Base-by-base conservation (phyloP, 495 filamentous ascomycete species). In the Neohortaea acidophila region DNA sequence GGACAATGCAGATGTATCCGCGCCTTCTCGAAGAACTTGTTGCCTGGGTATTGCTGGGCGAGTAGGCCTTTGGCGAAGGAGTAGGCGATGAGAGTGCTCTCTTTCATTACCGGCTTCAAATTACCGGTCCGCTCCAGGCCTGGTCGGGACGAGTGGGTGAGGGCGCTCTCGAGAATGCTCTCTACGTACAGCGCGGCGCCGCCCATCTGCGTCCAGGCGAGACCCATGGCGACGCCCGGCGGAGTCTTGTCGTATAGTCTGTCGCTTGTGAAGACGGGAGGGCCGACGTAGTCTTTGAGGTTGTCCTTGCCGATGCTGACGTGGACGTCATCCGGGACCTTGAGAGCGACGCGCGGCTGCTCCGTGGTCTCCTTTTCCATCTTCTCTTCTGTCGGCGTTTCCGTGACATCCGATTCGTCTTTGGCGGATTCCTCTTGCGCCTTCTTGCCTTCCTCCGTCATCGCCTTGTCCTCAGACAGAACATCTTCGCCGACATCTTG, bases 151-250 rank as follows among this genome's bases (percentile, higher is more conserved):
- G 67, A 62, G 32, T 73, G 61, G 8, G 65, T 73, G 44, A 96
- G 69, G 6, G 78, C 68, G 39, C 72, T 78, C 52, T 96, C 86
- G 42, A 99, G 65, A 49, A 99, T 94, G 9, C 84, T 91, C 62
- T 99, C 91, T 42, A 96, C 81, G 57, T 99, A 99, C 44, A 99
- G 70, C 14, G 87, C 91, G 3, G 89, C 81, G 49, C 91, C 91
- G 51, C 91, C 91, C 74, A 99, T 81, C 53, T 77, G 79, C n/a
- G 91, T 96, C 87, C 86, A 94, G 33, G 91, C 91, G 39, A 99
- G 75, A 46, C 91, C 91, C 91, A 99, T 99, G 25, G 84, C 84
- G 24, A 99, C 91, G 57, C 91, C 91, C n/a, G 89, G 74, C 6
- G 91, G 91, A 39, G 86, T 92, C 26, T 72, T 72, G 51, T 96